Evolutionary conservation across 2,329 filamentous ascomycete species (phyloP), one percentile per base, ranked within the genome.

Genomic region (Aschersonia sp.): DNA sequence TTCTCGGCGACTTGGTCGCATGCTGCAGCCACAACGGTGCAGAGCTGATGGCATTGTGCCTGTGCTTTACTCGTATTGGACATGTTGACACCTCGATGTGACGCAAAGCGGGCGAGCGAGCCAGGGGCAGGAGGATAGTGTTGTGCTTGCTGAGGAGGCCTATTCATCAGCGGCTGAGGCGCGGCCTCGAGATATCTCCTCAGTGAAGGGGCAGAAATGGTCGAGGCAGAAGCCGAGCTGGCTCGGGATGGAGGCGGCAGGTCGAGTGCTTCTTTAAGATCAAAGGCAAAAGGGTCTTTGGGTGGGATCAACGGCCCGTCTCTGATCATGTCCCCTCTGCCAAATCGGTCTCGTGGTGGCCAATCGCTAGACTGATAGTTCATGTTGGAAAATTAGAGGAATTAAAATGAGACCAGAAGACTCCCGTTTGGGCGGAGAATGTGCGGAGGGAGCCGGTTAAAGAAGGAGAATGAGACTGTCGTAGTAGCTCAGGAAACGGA

Each of bases 1-100:
- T 73, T 76, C 44, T 82, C 74, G 0, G 80, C 76, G 53, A 84
- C 81, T 51, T 71, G 73, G 59, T 83, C 80, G 49, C 77, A 77
- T 30, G 78, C 68, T 45, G 70, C 63, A 2, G 78, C 82, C 6
- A 77, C 74, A 55, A 72, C 71, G 52, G 67, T 70, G 61, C 78
- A 81, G 42, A 79, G 65, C 42, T 64, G 59, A 6, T 63, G 56
- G 48, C 62, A 64, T 43, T 58, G 53, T 32, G 53, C 40, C 54
- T 65, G 61, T 7, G 61, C 60, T 48, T 61, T 63, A 46, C 32
- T 43, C 12, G 44, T 46, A 9, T 45, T 45, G 7, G 49, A 31
- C 52, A 53, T 54, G n/a, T 40, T 49, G 47, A 47, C 45, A 11
- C 44, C 46, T 39, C 46, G 40, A 45, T 45, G 44, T 43, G 49